A percentile compares a stretch with the other conserved stretches of the same genome.
Evolutionary conservation across 106 monocot genomes (phyloP).

Genomic region (Allium sativum): DNA sequence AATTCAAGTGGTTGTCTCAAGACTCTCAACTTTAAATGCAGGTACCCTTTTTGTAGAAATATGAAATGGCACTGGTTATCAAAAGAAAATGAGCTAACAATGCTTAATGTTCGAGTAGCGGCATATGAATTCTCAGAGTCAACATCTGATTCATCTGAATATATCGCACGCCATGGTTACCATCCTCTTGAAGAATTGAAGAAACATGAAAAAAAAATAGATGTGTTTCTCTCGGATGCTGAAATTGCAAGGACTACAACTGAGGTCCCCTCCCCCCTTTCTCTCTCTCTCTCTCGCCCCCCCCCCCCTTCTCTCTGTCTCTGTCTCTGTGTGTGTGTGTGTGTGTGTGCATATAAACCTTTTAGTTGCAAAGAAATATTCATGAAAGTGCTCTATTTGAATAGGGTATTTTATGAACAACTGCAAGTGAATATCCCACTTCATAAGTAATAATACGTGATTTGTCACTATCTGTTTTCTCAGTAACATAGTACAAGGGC

Average conservation of each 20-base stretch:
- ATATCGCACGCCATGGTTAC: constrained; percentile 31
- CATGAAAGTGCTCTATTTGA: too few species aligned
- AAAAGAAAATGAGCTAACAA: constrained; percentile 14
- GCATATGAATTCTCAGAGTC: constrained; percentile 64
- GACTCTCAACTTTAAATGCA: constrained; percentile 47
- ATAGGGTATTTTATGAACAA: too few species aligned
- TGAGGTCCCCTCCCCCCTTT: constrained; percentile 28
- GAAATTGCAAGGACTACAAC: constrained; percentile 72
- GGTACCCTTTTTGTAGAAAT: constrained; percentile 31
- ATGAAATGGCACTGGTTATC: constrained; percentile 25
- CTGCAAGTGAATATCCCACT: too few species aligned
- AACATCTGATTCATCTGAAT: constrained; percentile 44
- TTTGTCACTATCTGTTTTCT: too few species aligned
- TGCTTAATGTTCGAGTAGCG: constrained; percentile 52
- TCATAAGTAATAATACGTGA: too few species aligned
- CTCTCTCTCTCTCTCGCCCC: background rate
- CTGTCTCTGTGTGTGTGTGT: too few species aligned
- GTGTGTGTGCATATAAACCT: too few species aligned
- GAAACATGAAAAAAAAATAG: constrained; percentile 31
- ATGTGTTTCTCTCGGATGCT: constrained; percentile 50
- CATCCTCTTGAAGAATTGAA: constrained; percentile 88
- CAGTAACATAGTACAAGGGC: too few species aligned
- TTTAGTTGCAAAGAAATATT: too few species aligned
- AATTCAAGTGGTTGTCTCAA: constrained; percentile 6
- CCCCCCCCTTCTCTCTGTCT: too few species aligned